These are phyloP conservation scores for Helotiales sp. DNA, from an alignment of 2,329 filamentous ascomycete species.

Conservation along the genomic window DNA sequence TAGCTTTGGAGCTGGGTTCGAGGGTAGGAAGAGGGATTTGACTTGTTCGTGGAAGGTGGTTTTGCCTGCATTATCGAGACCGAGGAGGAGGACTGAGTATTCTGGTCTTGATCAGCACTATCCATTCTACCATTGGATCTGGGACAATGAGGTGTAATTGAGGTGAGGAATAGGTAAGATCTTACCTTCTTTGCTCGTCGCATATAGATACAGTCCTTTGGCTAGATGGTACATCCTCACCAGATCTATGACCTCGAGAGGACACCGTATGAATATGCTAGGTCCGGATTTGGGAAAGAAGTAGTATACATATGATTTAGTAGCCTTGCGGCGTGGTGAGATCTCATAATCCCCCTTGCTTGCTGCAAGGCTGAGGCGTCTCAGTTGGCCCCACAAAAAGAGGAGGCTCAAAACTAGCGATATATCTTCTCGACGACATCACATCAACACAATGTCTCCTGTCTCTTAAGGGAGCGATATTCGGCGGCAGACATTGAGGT, in stretches of 20 bases:
- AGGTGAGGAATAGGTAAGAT: neutral
- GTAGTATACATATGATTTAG: constrained; percentile 8
- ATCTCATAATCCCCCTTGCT: neutral
- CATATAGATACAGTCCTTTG: constrained; percentile 92
- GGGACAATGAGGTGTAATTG: constrained; percentile 12
- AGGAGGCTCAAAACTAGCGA: too few species aligned
- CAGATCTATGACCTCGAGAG: neutral
- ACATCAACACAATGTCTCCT: too few species aligned
- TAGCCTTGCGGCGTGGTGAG: constrained; percentile 3
- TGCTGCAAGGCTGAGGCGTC: constrained; percentile 9
- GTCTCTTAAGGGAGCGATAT: too few species aligned
- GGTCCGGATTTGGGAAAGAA: neutral
- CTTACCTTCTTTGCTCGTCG: constrained; percentile 91
- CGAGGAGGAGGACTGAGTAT: constrained; percentile 95
- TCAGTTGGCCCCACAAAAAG: neutral
- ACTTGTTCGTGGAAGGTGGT: constrained; percentile 97
- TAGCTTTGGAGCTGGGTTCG: constrained; percentile 61
- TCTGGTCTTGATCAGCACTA: constrained; percentile 53
- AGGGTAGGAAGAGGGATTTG: constrained; percentile 78
- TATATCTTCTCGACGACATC: too few species aligned
- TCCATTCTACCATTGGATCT: neutral
- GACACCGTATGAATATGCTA: neutral
- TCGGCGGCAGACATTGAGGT: too few species aligned
- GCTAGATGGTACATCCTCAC: constrained; percentile 85
- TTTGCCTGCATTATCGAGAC: constrained; percentile 97